Evolutionary conservation across 2,329 filamentous ascomycete species (phyloP).

Genomic region (Cytospora piceicola): DNA sequence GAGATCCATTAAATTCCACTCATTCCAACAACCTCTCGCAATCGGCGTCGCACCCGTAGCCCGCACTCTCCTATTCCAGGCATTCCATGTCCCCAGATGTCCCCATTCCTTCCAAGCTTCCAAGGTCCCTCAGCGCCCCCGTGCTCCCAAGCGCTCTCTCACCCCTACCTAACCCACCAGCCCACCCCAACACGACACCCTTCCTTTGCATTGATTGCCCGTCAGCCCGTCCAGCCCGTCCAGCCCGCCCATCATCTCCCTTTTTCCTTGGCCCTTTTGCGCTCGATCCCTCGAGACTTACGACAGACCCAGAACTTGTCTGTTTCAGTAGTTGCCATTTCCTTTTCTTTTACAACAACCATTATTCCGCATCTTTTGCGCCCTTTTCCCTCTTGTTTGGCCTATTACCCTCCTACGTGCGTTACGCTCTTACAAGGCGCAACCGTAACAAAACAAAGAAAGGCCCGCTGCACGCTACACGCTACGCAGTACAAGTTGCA

Average conservation of each 20-base stretch:
- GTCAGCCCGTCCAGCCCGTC: neutral
- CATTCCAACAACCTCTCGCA: conserved; percentile 27
- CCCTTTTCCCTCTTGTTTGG: conserved; percentile 6
- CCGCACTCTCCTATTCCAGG: conserved; percentile 28
- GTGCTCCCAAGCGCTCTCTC: neutral
- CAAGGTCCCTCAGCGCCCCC: conserved; percentile 3
- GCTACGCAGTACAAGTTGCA: conserved; percentile 20
- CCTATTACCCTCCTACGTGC: conserved; percentile 3
- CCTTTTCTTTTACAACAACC: conserved; percentile 21
- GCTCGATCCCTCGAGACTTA: conserved; percentile 26
- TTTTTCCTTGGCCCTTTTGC: conserved; percentile 26
- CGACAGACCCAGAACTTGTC: conserved; percentile 23
- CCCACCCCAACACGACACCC: conserved; percentile 2
- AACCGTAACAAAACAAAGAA: neutral
- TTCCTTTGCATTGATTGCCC: conserved; percentile 1
- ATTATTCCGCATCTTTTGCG: conserved; percentile 5
- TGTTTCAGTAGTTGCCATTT: conserved; percentile 27
- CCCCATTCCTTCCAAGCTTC: conserved; percentile 21
- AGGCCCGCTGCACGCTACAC: conserved; percentile 19
- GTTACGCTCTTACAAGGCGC: conserved; percentile 12
- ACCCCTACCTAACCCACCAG: neutral
- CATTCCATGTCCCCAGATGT: conserved; percentile 15
- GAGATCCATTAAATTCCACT: neutral
- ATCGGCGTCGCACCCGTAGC: conserved; percentile 25
- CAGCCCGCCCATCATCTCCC: conserved; percentile 12